Conservation (phyloP, 108 stramenopile species). For the Stephanodiscus triporus region DNA sequence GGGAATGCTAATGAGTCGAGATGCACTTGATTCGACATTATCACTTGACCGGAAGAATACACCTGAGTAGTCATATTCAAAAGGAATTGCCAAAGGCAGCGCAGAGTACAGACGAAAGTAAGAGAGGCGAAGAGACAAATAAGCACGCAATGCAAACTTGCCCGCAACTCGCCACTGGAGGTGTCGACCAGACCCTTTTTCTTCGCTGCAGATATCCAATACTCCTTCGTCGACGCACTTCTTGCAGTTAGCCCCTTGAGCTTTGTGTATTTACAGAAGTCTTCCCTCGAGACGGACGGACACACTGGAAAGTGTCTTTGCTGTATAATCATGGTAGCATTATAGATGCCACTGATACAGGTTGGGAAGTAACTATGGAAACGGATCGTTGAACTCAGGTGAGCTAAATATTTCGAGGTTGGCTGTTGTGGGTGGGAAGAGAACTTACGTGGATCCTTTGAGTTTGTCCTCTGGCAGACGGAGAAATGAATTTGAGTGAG, state of each 20-base stretch:
- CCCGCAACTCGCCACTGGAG: slow-evolving; percentile 24
- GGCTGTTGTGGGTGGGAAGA: background rate
- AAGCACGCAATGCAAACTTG: background rate
- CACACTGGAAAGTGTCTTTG: slow-evolving; percentile 60
- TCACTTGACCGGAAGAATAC: slow-evolving; percentile 39
- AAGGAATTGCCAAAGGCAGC: background rate
- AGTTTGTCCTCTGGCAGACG: slow-evolving; percentile 14
- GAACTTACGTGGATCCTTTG: slow-evolving; percentile 34
- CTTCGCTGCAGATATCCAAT: slow-evolving; percentile 47
- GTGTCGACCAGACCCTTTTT: slow-evolving; percentile 45
- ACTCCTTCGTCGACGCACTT: slow-evolving; percentile 50
- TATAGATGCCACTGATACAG: slow-evolving; percentile 44
- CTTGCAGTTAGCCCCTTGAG: slow-evolving; percentile 44
- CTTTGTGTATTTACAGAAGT: slow-evolving; percentile 40
- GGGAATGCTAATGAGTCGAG: slow-evolving; percentile 4
- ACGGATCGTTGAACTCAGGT: background rate
- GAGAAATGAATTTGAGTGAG: background rate
- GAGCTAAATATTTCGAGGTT: background rate
- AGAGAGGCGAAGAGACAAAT: background rate
- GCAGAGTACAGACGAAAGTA: background rate
- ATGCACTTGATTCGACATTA: background rate
- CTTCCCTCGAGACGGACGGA: slow-evolving; percentile 61
- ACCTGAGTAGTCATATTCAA: background rate
- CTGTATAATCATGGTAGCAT: slow-evolving; percentile 53
- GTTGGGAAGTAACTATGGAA: slow-evolving; percentile 29